Conservation (phyloP, 1,284 basidiomycete species). For the Trametes pubescens region DNA sequence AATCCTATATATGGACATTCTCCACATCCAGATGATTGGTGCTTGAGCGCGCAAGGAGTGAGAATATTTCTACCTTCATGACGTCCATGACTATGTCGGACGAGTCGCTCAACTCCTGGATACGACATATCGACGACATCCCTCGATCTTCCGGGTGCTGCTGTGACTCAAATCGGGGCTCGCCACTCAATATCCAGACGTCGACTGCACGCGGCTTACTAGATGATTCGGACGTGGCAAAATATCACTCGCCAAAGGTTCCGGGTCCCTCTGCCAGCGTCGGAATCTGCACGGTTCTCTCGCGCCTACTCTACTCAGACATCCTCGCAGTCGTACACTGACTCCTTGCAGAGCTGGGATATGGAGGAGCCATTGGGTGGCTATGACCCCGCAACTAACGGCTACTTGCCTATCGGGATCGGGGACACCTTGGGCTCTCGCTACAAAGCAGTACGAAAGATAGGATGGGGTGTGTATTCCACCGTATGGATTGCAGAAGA, state of each 20-base stretch:
- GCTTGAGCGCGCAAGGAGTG: neutral
- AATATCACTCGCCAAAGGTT: neutral
- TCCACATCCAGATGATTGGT: neutral
- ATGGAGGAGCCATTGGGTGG: conserved; percentile 5
- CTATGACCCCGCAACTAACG: conserved; percentile 1
- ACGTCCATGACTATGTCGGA: too few species aligned
- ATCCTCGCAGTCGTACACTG: too few species aligned
- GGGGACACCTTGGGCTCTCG: conserved; percentile 1
- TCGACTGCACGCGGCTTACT: too few species aligned
- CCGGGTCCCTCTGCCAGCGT: neutral
- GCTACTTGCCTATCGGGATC: conserved; percentile 5
- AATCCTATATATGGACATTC: neutral
- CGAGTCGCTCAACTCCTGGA: too few species aligned
- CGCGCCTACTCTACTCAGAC: neutral
- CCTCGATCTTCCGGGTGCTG: too few species aligned
- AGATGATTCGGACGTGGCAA: neutral
- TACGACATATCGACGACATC: too few species aligned
- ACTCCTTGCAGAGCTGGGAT: conserved; percentile 1
- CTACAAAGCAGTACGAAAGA: neutral
- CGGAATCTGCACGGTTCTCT: neutral
- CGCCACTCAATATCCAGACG: too few species aligned
- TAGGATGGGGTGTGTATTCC: conserved; percentile 12
- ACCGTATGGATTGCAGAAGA: conserved; percentile 11
- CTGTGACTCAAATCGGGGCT: too few species aligned
- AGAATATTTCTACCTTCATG: too few species aligned